phyloP scores from a whole-genome alignment of 2,329 filamentous ascomycete genomes.

The Monilinia aucupariae region DNA sequence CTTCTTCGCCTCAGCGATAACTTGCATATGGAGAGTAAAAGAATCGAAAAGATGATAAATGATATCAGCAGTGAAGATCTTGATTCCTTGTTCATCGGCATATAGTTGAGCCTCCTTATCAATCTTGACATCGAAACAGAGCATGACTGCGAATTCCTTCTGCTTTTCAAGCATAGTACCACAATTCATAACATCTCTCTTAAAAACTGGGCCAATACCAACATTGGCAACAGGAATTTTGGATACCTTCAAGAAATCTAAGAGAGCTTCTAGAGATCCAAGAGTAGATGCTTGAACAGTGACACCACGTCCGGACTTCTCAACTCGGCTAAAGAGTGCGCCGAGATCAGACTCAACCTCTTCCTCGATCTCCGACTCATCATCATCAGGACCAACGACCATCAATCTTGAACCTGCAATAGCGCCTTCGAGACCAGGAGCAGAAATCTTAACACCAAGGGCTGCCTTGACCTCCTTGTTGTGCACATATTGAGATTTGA shows the following conservation, averaged over 20 bases:
- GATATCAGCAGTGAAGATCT: constrained; percentile 97
- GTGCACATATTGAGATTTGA: constrained; percentile 95
- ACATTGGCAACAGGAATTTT: constrained; percentile 99
- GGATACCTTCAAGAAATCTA: constrained; percentile 91
- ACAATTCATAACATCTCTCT: constrained; percentile 93
- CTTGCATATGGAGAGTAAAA: constrained; percentile 91
- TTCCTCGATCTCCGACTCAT: constrained; percentile 93
- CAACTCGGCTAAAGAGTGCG: constrained; percentile 83
- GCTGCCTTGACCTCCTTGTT: constrained; percentile 99
- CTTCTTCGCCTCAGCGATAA: constrained; percentile 84
- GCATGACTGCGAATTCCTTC: constrained; percentile 95
- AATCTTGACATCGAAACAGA: constrained; percentile 99
- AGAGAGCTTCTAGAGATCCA: constrained; percentile 88
- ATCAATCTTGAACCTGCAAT: constrained; percentile 94
- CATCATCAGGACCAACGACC: constrained; percentile 89
- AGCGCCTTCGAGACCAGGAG: constrained; percentile 88
- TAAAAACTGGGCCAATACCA: constrained; percentile 94
- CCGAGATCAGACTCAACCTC: constrained; percentile 95
- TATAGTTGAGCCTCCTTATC: constrained; percentile 92
- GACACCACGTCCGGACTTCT: constrained; percentile 88
- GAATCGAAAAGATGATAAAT: constrained; percentile 98
- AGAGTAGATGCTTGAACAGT: constrained; percentile 96
- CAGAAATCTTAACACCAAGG: constrained; percentile 97
- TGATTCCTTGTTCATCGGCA: constrained; percentile 89
- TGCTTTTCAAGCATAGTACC: constrained; percentile 95